Percentiles rank a stretch among this genome's conserved stretches.
These are phyloP conservation scores for Aspergillus sp. DNA, from an alignment of 2,329 filamentous ascomycete genomes.

Conservation along the genomic window DNA sequence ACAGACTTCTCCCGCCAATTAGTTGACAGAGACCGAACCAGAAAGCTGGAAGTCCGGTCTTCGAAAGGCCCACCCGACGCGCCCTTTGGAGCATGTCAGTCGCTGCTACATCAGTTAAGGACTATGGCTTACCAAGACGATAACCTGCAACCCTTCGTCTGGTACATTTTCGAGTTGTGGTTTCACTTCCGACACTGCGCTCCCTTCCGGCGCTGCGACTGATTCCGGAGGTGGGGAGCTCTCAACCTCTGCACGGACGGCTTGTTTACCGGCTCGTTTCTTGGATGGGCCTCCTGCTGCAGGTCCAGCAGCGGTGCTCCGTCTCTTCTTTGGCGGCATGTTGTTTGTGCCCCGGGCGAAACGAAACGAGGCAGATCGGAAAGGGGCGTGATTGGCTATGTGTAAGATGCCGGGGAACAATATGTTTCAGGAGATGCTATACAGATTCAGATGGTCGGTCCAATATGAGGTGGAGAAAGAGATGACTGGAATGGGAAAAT, in stretches of 20 bases:
- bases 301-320: background rate
- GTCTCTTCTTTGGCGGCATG: background rate
- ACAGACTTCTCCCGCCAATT: constrained; percentile 81
- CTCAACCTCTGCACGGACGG: background rate
- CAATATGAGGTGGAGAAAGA: no score
- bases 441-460: no score
- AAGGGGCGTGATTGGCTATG: background rate
- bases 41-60: constrained; percentile 82
- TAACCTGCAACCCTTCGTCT: constrained; percentile 59
- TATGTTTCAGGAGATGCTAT: background rate
- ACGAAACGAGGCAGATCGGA: background rate
- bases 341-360: background rate
- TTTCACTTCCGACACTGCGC: background rate
- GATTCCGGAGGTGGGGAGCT: background rate
- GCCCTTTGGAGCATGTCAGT: constrained; percentile 59
- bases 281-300: background rate
- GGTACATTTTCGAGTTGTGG: background rate
- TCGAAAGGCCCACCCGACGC: constrained; percentile 87
- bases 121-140: constrained; percentile 64
- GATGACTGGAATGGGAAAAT: background rate
- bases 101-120: background rate
- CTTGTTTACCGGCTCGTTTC: background rate
- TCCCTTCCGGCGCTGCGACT: background rate
- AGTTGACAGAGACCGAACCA: constrained; percentile 77
- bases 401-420: background rate